A percentile compares a stretch with the other conserved stretches of the same genome.
Evolutionary conservation across 2,329 filamentous ascomycete species (phyloP).

Genomic region (Calonectria hawksworthii): DNA sequence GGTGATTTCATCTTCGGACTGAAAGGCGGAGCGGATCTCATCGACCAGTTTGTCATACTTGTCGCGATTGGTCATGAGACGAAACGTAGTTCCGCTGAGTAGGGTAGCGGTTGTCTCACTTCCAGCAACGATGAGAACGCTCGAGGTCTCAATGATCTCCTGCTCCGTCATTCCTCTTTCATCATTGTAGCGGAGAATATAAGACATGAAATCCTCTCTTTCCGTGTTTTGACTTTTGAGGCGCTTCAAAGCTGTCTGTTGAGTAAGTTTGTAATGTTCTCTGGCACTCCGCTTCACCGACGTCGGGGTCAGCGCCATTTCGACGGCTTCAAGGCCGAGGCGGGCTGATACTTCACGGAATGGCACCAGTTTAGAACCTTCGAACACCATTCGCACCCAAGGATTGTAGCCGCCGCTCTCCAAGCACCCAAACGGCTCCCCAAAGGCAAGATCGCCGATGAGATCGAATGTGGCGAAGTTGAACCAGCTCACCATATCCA

Average conservation of each 20-base stretch:
- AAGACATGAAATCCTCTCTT: background rate
- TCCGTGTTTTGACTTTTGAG: background rate
- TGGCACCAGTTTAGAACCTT: background rate
- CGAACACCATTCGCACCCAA: background rate
- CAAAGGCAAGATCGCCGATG: background rate
- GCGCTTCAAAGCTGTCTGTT: background rate
- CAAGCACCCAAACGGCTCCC: background rate
- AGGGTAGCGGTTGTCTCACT: background rate
- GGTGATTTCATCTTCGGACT: background rate
- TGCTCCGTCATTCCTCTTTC: background rate
- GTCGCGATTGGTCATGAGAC: background rate
- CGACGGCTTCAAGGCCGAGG: background rate
- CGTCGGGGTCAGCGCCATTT: background rate
- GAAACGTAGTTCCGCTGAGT: background rate
- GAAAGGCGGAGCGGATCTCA: background rate
- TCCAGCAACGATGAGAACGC: background rate
- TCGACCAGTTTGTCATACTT: background rate
- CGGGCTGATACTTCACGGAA: background rate
- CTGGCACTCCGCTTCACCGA: background rate
- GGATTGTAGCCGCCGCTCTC: background rate
- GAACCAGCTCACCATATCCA: background rate
- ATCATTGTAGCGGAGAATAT: background rate
- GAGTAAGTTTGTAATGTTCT: background rate
- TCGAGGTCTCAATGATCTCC: background rate
- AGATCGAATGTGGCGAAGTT: background rate